Conservation (phyloP, 169 alveolate species). For the Plasmodium adleri region DNA sequence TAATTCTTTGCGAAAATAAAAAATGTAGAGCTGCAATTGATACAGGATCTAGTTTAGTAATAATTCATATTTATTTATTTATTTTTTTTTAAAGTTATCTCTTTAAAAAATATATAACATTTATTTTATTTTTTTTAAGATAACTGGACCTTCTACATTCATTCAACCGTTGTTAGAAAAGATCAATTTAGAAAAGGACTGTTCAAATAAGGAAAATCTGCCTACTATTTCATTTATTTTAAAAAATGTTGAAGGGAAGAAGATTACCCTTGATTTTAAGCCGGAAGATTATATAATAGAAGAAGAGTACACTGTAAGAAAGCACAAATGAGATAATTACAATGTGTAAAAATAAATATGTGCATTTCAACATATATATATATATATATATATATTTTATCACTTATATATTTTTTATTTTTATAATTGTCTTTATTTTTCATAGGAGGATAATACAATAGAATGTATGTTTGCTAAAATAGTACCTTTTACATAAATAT, state of each 20-base stretch:
- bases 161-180: slow-evolving; percentile 84
- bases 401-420: neutral
- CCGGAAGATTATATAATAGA: slow-evolving; percentile 82
- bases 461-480: slow-evolving; percentile 21
- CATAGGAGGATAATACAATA: slow-evolving; percentile 61
- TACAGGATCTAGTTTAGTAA: slow-evolving; percentile 91
- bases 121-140: slow-evolving; percentile 49
- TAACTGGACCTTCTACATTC: slow-evolving; percentile 89
- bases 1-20: slow-evolving; percentile 79
- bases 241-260: slow-evolving; percentile 79
- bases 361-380: neutral
- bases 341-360: too few relatives aligned
- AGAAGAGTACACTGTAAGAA: slow-evolving; percentile 76
- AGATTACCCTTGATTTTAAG: slow-evolving; percentile 78
- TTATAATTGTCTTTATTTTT: slow-evolving; percentile 2
- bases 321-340: neutral
- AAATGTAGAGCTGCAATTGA: slow-evolving; percentile 93
- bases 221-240: slow-evolving; percentile 87
- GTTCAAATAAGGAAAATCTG: slow-evolving; percentile 83
- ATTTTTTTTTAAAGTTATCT: neutral
- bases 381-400: neutral
- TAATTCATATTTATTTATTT: slow-evolving; percentile 5
- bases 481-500: neutral
- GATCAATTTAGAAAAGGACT: slow-evolving; percentile 83
- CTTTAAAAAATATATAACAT: neutral